Conservation (phyloP, 495 filamentous ascomycete species). For the Aspergillus ostianus region DNA sequence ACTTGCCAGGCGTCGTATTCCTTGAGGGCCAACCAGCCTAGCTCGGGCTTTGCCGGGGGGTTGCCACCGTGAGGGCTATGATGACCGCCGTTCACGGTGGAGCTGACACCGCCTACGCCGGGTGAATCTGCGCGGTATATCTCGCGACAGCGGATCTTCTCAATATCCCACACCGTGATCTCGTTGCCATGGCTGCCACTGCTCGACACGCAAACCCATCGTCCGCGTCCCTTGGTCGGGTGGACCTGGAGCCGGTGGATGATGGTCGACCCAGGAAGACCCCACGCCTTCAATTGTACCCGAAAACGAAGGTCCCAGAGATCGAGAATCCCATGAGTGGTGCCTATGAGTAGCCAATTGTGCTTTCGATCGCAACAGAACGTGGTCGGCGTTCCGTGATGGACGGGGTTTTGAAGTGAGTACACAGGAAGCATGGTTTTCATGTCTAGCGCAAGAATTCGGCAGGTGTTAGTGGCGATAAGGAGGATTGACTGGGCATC, state of each 20-base stretch:
- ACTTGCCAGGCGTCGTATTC: constrained; percentile 86
- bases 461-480: constrained; percentile 81
- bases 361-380: constrained; percentile 83
- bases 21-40: constrained; percentile 48
- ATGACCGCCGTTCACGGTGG: background rate
- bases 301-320: constrained; percentile 96
- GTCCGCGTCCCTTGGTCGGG: constrained; percentile 70
- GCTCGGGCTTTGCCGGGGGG: constrained; percentile 2
- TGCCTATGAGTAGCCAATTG: constrained; percentile 88
- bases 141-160: constrained; percentile 84
- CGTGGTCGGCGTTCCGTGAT: constrained; percentile 90
- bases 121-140: constrained; percentile 66
- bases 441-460: constrained; percentile 81
- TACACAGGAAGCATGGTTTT: constrained; percentile 83
- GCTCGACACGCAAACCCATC: constrained; percentile 82
- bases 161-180: constrained; percentile 93
- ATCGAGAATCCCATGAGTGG: constrained; percentile 88
- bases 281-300: constrained; percentile 84
- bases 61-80: constrained; percentile 17
- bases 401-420: constrained; percentile 80
- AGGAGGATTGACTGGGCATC: constrained; percentile 78
- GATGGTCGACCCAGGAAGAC: constrained; percentile 72
- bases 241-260: constrained; percentile 81
- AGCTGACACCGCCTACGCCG: constrained; percentile 10
- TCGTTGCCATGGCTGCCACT: constrained; percentile 84